Evolutionary conservation across 2,329 filamentous ascomycete species (phyloP).

Genomic region (Hypoxylon sp.): DNA sequence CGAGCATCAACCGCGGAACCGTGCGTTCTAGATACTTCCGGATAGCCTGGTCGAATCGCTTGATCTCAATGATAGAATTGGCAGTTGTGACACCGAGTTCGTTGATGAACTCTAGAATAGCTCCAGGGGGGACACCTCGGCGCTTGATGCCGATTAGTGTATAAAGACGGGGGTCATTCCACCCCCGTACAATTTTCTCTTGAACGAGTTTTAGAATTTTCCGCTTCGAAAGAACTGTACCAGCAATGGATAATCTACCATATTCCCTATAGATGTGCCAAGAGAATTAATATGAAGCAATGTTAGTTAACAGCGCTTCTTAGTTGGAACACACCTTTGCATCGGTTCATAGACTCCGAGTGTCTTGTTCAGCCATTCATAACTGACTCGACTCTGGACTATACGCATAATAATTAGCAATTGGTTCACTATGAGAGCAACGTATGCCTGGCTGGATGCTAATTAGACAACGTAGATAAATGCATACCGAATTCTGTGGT

Average conservation of each 20-base stretch:
- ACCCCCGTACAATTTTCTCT: conserved; percentile 83
- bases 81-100: conserved; percentile 92
- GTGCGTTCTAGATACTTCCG: conserved; percentile 89
- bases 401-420: conserved; percentile 9
- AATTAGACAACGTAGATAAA: not conserved
- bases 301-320: not conserved
- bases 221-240: conserved; percentile 90
- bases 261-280: conserved; percentile 70
- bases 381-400: conserved; percentile 84
- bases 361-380: conserved; percentile 89
- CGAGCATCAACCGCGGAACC: conserved; percentile 89
- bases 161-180: conserved; percentile 93
- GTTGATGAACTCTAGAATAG: conserved; percentile 89
- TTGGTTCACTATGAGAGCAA: not conserved
- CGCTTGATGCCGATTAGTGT: conserved; percentile 88
- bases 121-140: conserved; percentile 88
- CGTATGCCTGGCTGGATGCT: not conserved
- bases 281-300: not conserved
- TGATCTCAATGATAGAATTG: conserved; percentile 82
- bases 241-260: conserved; percentile 79
- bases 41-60: conserved; percentile 87
- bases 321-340: conserved; percentile 71
- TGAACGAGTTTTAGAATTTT: conserved; percentile 85
- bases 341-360: conserved; percentile 90
- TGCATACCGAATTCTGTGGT: conserved; percentile 82